Evolutionary conservation across 352 stramenopile genomes (phyloP).

Genomic region (Globisporangium paroecandrum): DNA sequence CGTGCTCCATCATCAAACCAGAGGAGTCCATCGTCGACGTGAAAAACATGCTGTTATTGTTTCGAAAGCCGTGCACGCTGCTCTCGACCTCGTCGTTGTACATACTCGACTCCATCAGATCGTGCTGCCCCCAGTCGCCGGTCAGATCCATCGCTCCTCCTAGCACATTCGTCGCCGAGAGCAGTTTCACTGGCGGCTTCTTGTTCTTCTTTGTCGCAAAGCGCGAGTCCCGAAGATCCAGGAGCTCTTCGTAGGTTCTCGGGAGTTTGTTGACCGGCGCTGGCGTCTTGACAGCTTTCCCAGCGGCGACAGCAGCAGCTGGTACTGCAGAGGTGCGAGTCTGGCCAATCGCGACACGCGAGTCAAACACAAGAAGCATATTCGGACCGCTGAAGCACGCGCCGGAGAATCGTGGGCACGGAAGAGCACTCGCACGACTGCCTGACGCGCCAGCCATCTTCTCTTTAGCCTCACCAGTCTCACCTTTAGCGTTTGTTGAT

Average conservation of each 20-base stretch:
- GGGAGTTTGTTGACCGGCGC: slow-evolving; percentile 47
- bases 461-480: not conserved
- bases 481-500: not conserved
- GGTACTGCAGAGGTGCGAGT: slow-evolving; percentile 39
- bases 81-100: slow-evolving; percentile 33
- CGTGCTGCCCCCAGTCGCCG: slow-evolving; percentile 46
- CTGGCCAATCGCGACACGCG: slow-evolving; percentile 73
- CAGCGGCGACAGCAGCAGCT: slow-evolving; percentile 42
- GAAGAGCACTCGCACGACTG: slow-evolving; percentile 35
- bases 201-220: slow-evolving; percentile 83
- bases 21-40: slow-evolving; percentile 20
- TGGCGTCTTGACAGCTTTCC: slow-evolving; percentile 45
- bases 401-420: slow-evolving; percentile 75
- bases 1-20: slow-evolving; percentile 26
- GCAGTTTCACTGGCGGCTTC: slow-evolving; percentile 51
- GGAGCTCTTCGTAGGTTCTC: slow-evolving; percentile 71
- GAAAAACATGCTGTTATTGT: slow-evolving; percentile 39
- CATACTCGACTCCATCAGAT: slow-evolving; percentile 18
- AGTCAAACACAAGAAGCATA: slow-evolving; percentile 83
- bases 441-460: not conserved
- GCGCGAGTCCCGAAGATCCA: slow-evolving; percentile 67
- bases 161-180: slow-evolving; percentile 42
- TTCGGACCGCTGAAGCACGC: slow-evolving; percentile 83
- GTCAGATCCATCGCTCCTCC: slow-evolving; percentile 50
- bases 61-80: slow-evolving; percentile 11